These are phyloP conservation scores for Onygenales sp. DNA, from an alignment of 2,329 filamentous ascomycete species.

Conservation along the genomic window DNA sequence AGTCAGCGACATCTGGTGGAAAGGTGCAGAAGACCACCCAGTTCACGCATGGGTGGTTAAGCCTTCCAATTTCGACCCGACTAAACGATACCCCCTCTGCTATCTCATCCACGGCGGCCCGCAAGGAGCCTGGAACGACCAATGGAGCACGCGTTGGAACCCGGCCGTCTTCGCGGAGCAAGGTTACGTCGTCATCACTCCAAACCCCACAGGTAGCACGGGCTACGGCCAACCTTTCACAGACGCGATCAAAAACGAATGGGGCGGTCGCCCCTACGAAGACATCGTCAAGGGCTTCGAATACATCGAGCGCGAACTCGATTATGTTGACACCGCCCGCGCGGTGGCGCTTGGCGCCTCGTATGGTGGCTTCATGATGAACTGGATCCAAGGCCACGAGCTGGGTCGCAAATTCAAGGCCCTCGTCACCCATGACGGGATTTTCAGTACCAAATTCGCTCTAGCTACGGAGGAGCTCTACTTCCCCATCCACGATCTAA, in stretches of 20 bases:
- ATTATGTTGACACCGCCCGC: constrained; percentile 45
- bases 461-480: constrained; percentile 45
- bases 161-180: constrained; percentile 50
- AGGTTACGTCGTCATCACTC: constrained; percentile 51
- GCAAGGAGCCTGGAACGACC: constrained; percentile 42
- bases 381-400: constrained; percentile 48
- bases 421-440: constrained; percentile 46
- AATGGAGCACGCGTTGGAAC: constrained; percentile 48
- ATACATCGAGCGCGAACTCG: constrained; percentile 40
- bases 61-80: constrained; percentile 36
- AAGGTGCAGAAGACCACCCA: constrained; percentile 33
- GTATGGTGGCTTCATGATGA: constrained; percentile 53
- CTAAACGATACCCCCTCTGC: constrained; percentile 43
- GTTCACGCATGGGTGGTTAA: constrained; percentile 40
- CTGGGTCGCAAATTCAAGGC: constrained; percentile 49
- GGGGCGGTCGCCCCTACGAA: constrained; percentile 46
- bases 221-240: constrained; percentile 49
- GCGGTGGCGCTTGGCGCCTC: constrained; percentile 45
- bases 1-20: constrained; percentile 38
- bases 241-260: constrained; percentile 42
- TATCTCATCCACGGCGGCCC: constrained; percentile 48
- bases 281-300: constrained; percentile 48
- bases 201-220: constrained; percentile 50
- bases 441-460: constrained; percentile 36
- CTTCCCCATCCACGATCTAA: constrained; percentile 45